phyloP scores from a whole-genome alignment of 2,329 filamentous ascomycete species.

The Fusarium heterosporum region DNA sequence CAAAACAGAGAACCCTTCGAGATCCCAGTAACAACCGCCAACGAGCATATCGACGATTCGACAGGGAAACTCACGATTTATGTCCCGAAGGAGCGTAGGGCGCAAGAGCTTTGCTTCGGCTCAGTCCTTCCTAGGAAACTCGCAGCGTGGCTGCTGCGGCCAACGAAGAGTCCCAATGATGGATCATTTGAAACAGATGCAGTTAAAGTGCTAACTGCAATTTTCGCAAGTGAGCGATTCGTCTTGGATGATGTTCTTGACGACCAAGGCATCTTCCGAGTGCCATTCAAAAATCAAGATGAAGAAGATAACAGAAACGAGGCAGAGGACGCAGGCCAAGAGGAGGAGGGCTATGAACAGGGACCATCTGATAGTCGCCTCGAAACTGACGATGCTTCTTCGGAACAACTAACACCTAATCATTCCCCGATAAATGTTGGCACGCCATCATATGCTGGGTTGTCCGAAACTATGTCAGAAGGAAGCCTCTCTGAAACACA shows the following conservation, averaged over 20 bases:
- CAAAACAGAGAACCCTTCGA: background rate
- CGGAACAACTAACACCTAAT: slow-evolving; percentile 9
- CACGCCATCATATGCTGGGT: background rate
- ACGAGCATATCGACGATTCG: slow-evolving; percentile 26
- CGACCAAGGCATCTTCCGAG: slow-evolving; percentile 29
- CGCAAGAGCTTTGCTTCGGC: slow-evolving; percentile 29
- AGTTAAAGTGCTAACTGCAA: slow-evolving; percentile 25
- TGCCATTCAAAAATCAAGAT: slow-evolving; percentile 20
- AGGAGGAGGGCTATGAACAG: background rate
- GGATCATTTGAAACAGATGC: slow-evolving; percentile 7
- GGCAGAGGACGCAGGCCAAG: background rate
- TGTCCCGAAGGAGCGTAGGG: slow-evolving; percentile 14
- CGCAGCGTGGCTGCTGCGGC: slow-evolving; percentile 27
- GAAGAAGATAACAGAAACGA: background rate
- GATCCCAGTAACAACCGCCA: slow-evolving; percentile 2
- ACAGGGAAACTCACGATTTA: slow-evolving; percentile 18
- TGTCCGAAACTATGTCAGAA: background rate
- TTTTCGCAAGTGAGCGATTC: slow-evolving; percentile 20
- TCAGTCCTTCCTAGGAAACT: slow-evolving; percentile 32
- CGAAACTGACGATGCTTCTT: background rate
- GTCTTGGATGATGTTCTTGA: slow-evolving; percentile 26
- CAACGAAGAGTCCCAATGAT: background rate
- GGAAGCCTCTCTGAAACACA: background rate
- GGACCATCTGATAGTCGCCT: background rate
- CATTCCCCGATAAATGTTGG: background rate